Evolutionary conservation across 2,329 filamentous ascomycete genomes (phyloP).

Genomic region (Aspergillus tanneri): DNA sequence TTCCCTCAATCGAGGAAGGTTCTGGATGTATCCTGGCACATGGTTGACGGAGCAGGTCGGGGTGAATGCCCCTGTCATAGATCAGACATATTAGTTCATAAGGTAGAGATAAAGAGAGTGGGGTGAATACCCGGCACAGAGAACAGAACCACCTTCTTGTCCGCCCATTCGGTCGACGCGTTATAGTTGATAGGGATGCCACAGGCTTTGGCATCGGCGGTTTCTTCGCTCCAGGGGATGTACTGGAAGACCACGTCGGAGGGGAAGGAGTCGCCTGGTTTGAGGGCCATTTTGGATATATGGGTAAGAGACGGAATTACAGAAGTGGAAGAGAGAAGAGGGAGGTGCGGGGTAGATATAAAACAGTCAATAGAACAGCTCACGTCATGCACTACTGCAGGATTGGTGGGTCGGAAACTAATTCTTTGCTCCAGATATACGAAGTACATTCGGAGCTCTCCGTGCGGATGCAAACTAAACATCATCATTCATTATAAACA

Average conservation of each 20-base stretch:
- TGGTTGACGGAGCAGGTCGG: conserved; percentile 79
- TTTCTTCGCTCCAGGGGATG: conserved; percentile 73
- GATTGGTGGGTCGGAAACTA: neutral
- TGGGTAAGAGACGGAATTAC: neutral
- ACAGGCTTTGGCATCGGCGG: conserved; percentile 68
- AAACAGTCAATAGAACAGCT: neutral
- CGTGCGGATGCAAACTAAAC: too few species aligned
- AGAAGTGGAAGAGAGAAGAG: neutral
- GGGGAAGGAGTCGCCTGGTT: conserved; percentile 80
- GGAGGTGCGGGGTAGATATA: neutral
- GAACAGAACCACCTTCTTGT: conserved; percentile 72
- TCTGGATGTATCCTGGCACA: conserved; percentile 73
- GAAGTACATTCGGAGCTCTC: too few species aligned
- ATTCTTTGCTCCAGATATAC: neutral
- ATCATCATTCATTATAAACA: too few species aligned
- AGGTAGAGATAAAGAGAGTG: neutral
- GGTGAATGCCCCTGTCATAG: conserved; percentile 68
- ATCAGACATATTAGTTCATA: neutral
- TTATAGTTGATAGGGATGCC: conserved; percentile 76
- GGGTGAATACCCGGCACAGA: conserved; percentile 59
- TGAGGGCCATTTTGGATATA: conserved; percentile 51
- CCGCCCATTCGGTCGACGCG: conserved; percentile 71
- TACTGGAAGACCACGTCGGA: conserved; percentile 77
- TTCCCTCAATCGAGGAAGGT: conserved; percentile 65
- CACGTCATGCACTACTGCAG: neutral